phyloP scores from a whole-genome alignment of 352 stramenopile species.

The Phytophthora fragariae region DNA sequence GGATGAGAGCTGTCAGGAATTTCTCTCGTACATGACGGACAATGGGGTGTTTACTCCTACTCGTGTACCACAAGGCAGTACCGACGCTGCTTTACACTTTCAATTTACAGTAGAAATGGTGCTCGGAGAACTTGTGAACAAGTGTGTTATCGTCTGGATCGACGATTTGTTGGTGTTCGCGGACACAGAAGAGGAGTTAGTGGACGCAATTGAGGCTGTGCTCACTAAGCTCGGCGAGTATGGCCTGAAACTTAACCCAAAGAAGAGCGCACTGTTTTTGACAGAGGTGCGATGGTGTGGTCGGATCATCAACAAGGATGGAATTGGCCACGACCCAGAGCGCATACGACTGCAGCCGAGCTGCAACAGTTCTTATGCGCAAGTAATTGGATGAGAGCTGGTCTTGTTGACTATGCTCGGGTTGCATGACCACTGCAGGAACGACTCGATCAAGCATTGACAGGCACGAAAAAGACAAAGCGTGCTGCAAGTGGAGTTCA shows the following conservation, averaged over 20 bases:
- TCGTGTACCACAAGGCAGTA: slow-evolving; percentile 3
- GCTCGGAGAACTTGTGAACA: slow-evolving; percentile 2
- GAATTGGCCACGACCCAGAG: slow-evolving; percentile 19
- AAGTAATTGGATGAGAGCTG: slow-evolving; percentile 27
- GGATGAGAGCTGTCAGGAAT: slow-evolving; percentile 21
- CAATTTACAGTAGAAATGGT: slow-evolving; percentile 24
- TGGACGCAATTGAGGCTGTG: slow-evolving; percentile 24
- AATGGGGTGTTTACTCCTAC: slow-evolving; percentile 23
- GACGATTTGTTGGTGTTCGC: slow-evolving; percentile 36
- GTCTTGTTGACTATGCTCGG: slow-evolving; percentile 25
- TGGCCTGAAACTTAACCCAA: slow-evolving; percentile 28
- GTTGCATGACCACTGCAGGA: slow-evolving; percentile 23
- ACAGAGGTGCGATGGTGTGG: slow-evolving; percentile 32
- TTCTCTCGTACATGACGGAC: slow-evolving; percentile 35
- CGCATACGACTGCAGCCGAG: slow-evolving; percentile 22
- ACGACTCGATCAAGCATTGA: slow-evolving; percentile 8
- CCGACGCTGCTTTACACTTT: slow-evolving; percentile 15
- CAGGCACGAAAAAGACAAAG: slow-evolving; percentile 16
- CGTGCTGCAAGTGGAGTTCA: neutral
- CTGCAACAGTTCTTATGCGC: slow-evolving; percentile 38
- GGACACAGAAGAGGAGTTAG: slow-evolving; percentile 10
- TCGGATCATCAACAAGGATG: slow-evolving; percentile 23
- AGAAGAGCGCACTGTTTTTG: slow-evolving; percentile 31
- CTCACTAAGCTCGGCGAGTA: slow-evolving; percentile 12
- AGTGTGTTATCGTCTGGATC: slow-evolving; percentile 32